These are phyloP conservation scores for Myxozyma udenii DNA, from an alignment of 805 yeast species.

Conservation along the genomic window DNA sequence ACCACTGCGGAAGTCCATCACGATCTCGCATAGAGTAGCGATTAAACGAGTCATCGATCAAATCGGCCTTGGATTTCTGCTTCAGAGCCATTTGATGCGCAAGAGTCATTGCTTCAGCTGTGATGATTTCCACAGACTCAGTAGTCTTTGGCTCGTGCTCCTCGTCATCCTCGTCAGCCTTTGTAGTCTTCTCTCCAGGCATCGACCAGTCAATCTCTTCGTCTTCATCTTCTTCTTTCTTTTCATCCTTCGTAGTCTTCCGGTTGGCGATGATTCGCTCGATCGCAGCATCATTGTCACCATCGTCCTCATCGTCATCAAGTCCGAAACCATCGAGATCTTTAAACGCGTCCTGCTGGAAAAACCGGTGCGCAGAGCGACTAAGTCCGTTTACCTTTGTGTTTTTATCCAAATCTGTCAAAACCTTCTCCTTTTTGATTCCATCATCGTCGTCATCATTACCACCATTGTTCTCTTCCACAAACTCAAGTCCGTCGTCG, in stretches of 20 bases:
- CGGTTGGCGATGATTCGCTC: constrained; percentile 9
- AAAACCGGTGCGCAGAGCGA: constrained; percentile 40
- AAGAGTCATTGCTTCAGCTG: constrained; percentile 95
- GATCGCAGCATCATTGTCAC: constrained; percentile 32
- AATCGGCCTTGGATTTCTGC: constrained; percentile 69
- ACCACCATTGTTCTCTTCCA: constrained; percentile 35
- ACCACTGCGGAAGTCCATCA: constrained; percentile 96
- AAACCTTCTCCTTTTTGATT: constrained; percentile 23
- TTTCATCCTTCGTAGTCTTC: constrained; percentile 16
- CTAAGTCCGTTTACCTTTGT: constrained; percentile 35
- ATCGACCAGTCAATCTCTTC: constrained; percentile 22
- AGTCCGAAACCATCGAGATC: constrained; percentile 33
- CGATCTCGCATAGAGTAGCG: constrained; percentile 86
- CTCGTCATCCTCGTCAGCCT: constrained; percentile 26
- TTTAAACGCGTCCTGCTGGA: constrained; percentile 40
- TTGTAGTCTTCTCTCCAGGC: constrained; percentile 19
- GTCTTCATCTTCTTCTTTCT: constrained; percentile 20
- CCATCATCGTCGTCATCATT: constrained; percentile 25
- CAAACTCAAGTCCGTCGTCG: constrained; percentile 36
- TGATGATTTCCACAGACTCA: constrained; percentile 71
- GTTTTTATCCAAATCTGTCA: constrained; percentile 28
- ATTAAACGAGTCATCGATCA: constrained; percentile 89
- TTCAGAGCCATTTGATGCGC: constrained; percentile 95
- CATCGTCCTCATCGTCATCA: constrained; percentile 34
- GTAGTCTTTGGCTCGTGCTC: constrained; percentile 1